Conservation (phyloP, 2,329 filamentous ascomycete species). For the Alternaria burnsii region DNA sequence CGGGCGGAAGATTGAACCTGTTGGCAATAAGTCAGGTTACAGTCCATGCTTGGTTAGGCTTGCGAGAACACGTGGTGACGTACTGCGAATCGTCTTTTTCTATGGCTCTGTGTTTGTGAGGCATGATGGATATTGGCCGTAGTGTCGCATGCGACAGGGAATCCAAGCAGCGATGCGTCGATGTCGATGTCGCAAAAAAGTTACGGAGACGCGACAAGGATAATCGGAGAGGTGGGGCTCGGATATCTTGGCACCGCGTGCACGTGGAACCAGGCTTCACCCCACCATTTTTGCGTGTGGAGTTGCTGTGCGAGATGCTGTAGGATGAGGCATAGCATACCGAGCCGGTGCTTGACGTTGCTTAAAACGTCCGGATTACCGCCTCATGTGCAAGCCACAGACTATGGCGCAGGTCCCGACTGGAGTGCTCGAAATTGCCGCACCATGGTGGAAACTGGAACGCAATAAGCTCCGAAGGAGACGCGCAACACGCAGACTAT, state of each 20-base stretch:
- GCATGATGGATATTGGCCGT: constrained; percentile 63
- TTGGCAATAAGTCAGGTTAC: constrained; percentile 50
- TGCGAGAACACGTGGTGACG: constrained; percentile 10
- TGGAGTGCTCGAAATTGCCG: background rate
- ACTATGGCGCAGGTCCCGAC: background rate
- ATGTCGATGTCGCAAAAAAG: constrained; percentile 19
- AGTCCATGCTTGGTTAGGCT: constrained; percentile 1
- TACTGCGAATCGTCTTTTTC: constrained; percentile 53
- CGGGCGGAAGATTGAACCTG: constrained; percentile 69
- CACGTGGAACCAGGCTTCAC: constrained; percentile 5
- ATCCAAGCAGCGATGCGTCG: background rate
- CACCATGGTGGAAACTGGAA: background rate
- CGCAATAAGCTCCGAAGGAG: background rate
- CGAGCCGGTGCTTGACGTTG: background rate
- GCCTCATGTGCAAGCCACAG: background rate
- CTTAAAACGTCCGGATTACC: constrained; percentile 1
- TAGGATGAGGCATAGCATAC: background rate
- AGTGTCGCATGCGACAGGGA: background rate
- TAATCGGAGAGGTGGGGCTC: constrained; percentile 6
- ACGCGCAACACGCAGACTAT: background rate
- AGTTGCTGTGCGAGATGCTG: background rate
- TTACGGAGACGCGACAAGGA: constrained; percentile 15
- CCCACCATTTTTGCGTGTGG: constrained; percentile 6
- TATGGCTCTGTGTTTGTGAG: constrained; percentile 84
- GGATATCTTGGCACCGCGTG: constrained; percentile 1